Percentiles rank a stretch among this genome's conserved stretches.
Evolutionary conservation across 2,329 filamentous ascomycete species (phyloP).

Genomic region (Coniella vitis): DNA sequence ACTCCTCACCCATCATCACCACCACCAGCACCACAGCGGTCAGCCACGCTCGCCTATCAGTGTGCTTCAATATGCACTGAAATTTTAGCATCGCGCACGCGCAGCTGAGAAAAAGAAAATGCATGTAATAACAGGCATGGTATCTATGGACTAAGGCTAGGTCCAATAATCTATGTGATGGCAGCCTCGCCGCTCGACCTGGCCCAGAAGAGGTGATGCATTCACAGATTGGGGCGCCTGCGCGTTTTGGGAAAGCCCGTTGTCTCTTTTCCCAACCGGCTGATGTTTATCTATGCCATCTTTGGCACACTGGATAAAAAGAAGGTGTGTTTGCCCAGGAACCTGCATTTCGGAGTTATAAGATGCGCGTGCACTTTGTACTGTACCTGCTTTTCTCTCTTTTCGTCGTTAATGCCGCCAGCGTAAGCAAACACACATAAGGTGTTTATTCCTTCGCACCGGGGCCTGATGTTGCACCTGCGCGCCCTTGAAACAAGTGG

Average conservation of each 20-base stretch:
- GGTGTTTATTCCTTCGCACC: too few relatives aligned
- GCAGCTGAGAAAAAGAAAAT: neutral
- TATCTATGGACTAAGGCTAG: neutral
- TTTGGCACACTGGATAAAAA: neutral
- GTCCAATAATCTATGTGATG: too few relatives aligned
- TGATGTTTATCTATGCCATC: neutral
- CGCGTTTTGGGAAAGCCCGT: neutral
- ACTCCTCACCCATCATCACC: neutral
- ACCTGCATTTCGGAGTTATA: too few relatives aligned
- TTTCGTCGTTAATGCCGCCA: too few relatives aligned
- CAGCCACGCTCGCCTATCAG: neutral
- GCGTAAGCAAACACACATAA: too few relatives aligned
- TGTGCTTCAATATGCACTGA: slow-evolving; percentile 4
- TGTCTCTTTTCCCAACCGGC: neutral
- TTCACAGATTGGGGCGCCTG: neutral
- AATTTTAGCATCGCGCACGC: slow-evolving; percentile 7
- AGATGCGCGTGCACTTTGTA: too few relatives aligned
- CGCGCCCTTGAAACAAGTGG: too few relatives aligned
- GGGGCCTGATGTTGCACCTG: too few relatives aligned
- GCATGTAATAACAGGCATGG: neutral
- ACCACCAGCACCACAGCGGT: neutral
- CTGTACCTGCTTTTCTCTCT: too few relatives aligned
- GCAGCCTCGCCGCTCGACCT: neutral
- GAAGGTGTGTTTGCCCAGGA: neutral
- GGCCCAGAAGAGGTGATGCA: neutral